Evolutionary conservation across 1,139 yeast species (phyloP).

Genomic region (Ogataea hybrid): DNA sequence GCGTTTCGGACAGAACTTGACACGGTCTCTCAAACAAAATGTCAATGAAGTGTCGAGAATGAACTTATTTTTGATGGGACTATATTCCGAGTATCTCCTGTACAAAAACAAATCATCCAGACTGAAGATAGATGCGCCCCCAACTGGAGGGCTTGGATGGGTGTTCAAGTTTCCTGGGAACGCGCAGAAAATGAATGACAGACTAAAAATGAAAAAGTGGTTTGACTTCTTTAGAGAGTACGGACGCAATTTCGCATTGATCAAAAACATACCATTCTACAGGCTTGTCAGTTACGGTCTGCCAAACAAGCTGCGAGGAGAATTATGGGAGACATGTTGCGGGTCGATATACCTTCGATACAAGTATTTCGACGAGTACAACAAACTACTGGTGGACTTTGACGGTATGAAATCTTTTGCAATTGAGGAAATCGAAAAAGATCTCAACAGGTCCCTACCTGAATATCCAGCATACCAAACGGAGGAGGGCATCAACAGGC

Average conservation of each 20-base stretch:
- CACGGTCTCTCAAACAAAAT: slow-evolving; percentile 61
- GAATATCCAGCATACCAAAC: slow-evolving; percentile 94
- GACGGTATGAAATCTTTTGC: slow-evolving; percentile 71
- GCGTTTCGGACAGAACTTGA: slow-evolving; percentile 68
- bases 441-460: slow-evolving; percentile 88
- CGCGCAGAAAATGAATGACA: slow-evolving; percentile 71
- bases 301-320: slow-evolving; percentile 91
- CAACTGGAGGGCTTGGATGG: slow-evolving; percentile 84
- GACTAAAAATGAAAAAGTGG: slow-evolving; percentile 89
- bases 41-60: slow-evolving; percentile 59
- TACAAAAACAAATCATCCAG: slow-evolving; percentile 52
- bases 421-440: slow-evolving; percentile 95
- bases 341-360: slow-evolving; percentile 82
- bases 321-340: slow-evolving; percentile 89
- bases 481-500: slow-evolving; percentile 77
- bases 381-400: slow-evolving; percentile 55
- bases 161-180: slow-evolving; percentile 88
- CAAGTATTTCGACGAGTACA: slow-evolving; percentile 60
- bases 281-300: slow-evolving; percentile 85
- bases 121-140: slow-evolving; percentile 46
- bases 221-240: slow-evolving; percentile 80
- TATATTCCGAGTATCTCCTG: slow-evolving; percentile 83
- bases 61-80: slow-evolving; percentile 63
- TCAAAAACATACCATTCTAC: slow-evolving; percentile 74
- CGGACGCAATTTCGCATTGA: slow-evolving; percentile 79